Conservation (phyloP, 352 stramenopile genomes). For the Phytophthora constricta region DNA sequence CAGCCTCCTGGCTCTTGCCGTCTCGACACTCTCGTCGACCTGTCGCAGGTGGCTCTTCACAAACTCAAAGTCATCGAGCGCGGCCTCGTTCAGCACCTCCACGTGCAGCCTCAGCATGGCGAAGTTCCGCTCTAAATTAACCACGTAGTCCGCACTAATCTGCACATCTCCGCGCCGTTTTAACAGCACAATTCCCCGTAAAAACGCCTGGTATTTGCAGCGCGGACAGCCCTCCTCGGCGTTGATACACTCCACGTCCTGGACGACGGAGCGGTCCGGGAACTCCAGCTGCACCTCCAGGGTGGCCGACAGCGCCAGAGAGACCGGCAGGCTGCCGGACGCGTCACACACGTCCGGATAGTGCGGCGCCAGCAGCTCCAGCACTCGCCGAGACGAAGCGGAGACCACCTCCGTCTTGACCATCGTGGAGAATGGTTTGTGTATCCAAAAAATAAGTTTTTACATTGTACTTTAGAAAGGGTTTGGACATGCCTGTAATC, state of each 20-base stretch:
- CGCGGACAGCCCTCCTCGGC: slow-evolving; percentile 35
- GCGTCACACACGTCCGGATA: slow-evolving; percentile 21
- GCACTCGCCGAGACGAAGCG: slow-evolving; percentile 2
- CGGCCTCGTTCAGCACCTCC: slow-evolving; percentile 23
- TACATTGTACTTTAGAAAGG: no score
- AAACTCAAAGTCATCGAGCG: slow-evolving; percentile 51
- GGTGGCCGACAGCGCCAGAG: slow-evolving; percentile 30
- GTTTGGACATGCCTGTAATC: no score
- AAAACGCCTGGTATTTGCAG: slow-evolving; percentile 53
- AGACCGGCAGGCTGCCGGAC: slow-evolving; percentile 10
- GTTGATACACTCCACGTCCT: slow-evolving; percentile 52
- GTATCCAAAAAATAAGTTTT: not conserved
- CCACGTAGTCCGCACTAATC: slow-evolving; percentile 48
- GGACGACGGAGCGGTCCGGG: slow-evolving; percentile 22
- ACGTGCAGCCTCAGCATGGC: slow-evolving; percentile 56
- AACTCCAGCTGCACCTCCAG: slow-evolving; percentile 42
- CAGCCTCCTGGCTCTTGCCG: slow-evolving; percentile 9
- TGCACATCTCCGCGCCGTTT: slow-evolving; percentile 38
- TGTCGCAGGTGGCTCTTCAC: slow-evolving; percentile 50
- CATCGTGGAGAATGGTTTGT: not conserved
- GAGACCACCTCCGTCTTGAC: slow-evolving; percentile 18
- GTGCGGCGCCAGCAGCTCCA: slow-evolving; percentile 41
- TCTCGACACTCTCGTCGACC: not conserved
- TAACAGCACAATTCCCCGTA: slow-evolving; percentile 48
- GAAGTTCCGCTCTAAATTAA: slow-evolving; percentile 18